Conservation (phyloP, 371 early-diverging fungal species). For the Mucor sp. region DNA sequence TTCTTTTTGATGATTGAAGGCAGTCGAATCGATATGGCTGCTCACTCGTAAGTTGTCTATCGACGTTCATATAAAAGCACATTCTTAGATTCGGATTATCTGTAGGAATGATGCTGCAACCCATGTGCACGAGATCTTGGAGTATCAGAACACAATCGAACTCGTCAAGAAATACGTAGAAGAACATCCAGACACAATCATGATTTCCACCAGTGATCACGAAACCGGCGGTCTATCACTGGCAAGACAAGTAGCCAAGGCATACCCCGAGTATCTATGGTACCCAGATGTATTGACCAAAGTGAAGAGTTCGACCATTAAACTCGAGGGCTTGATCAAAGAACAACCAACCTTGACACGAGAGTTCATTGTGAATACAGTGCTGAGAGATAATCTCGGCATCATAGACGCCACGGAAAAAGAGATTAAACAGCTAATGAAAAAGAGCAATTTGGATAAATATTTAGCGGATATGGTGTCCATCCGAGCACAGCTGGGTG, state of each 20-base stretch:
- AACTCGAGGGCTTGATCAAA: constrained; percentile 43
- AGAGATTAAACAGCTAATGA: constrained; percentile 60
- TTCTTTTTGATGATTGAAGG: constrained; percentile 98
- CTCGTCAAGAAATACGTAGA: constrained; percentile 77
- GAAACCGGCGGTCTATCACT: constrained; percentile 94
- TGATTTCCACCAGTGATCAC: constrained; percentile 92
- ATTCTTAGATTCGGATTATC: too few species aligned
- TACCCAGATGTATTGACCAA: constrained; percentile 70
- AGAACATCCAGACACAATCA: constrained; percentile 74
- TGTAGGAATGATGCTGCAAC: constrained; percentile 87
- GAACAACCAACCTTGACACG: constrained; percentile 8
- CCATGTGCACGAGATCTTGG: constrained; percentile 89
- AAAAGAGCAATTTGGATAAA: constrained; percentile 35
- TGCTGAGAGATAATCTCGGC: constrained; percentile 65
- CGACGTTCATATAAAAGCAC: too few species aligned
- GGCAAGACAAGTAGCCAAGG: constrained; percentile 63
- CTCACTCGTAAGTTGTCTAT: constrained; percentile 63
- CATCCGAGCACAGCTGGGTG: constrained; percentile 70
- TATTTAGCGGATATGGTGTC: constrained; percentile 74
- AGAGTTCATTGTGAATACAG: constrained; percentile 40
- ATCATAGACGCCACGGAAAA: constrained; percentile 66
- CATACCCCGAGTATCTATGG: constrained; percentile 89
- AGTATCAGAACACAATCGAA: constrained; percentile 80
- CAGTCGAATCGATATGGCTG: constrained; percentile 89
- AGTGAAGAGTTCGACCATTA: constrained; percentile 69